Evolutionary conservation across 2,329 filamentous ascomycete genomes (phyloP), one percentile per base, ranked within the genome.

Genomic region (Fusarium subglutinans): DNA sequence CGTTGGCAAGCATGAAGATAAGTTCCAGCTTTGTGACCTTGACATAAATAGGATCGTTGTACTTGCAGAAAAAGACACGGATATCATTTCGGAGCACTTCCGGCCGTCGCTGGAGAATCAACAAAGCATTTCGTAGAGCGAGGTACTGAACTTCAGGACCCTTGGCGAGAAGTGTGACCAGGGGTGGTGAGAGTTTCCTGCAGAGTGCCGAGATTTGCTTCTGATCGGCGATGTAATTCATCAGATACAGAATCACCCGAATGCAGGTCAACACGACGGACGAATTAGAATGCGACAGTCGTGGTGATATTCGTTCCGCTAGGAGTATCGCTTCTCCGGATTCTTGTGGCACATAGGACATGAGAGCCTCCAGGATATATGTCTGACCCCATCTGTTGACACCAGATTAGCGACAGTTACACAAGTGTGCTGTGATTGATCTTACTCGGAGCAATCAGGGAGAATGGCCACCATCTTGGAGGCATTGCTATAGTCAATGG

Each of bases 51-150:
- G 96, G 96, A 80, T 99, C 96, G 82, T 99, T 99, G 84, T 99
- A 99, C 87, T 99, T 99, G 90, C 96, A 99, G 84, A 99, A 99
- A 85, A 99, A 99, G 38, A 99, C 96, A 53, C 96, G 91, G 72
- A 99, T 98, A 82, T 99, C 96, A 83, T 98, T 98, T 73, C 95
- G 91, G 61, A 99, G 84, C 14, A 99, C 96, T 79, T 98, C 96
- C 0, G 96, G 96, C 63, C 96, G 89, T 77, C 96, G 89, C 82
- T 99, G 96, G 59, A 99, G 86, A 76, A 99, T 99, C 20, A 99
- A 87, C 5, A 99, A 88, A 1, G 96, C 96, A 80, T 99, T 99
- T 72, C 96, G 89, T 24, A 99, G 88, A 1, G 96, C 96, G 12
- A 99, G 88, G 80, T 99, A 99, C 82, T 99, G 96, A n/a, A 99